phyloP scores from a whole-genome alignment of 139 green algal species.

The Chloropicon primus region DNA sequence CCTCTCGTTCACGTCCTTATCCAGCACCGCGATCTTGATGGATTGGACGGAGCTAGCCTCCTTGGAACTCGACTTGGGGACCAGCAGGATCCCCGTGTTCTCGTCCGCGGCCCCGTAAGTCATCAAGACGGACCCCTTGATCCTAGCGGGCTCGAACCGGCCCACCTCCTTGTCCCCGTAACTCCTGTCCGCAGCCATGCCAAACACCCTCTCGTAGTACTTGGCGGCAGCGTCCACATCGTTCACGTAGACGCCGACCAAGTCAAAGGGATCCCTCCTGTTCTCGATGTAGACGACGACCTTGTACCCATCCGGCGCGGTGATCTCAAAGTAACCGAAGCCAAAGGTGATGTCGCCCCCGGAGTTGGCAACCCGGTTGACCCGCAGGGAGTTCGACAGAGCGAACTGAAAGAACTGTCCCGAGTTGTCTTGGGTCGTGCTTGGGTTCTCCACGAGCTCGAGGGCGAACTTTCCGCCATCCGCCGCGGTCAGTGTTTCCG shows the following conservation, averaged over 20 bases:
- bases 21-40: not conserved
- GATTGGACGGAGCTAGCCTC: not conserved
- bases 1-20: not conserved
- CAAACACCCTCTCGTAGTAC: not conserved
- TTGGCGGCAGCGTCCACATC: not conserved
- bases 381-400: not conserved
- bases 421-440: not conserved
- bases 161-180: not conserved
- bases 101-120: not conserved
- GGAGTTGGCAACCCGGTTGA: not conserved
- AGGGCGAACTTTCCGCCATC: not conserved
- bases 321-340: not conserved
- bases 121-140: not conserved
- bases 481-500: not conserved
- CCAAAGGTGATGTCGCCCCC: not conserved
- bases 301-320: not conserved
- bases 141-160: not conserved
- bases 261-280: not conserved
- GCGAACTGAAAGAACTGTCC: not conserved
- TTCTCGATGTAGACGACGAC: not conserved
- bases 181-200: not conserved
- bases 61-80: not conserved
- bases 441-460: not conserved
- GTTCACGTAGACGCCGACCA: not conserved
- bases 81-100: not conserved